These are phyloP conservation scores for Lepidium didymum DNA, from an alignment of 345 rosid genomes.

Conservation along the genomic window DNA sequence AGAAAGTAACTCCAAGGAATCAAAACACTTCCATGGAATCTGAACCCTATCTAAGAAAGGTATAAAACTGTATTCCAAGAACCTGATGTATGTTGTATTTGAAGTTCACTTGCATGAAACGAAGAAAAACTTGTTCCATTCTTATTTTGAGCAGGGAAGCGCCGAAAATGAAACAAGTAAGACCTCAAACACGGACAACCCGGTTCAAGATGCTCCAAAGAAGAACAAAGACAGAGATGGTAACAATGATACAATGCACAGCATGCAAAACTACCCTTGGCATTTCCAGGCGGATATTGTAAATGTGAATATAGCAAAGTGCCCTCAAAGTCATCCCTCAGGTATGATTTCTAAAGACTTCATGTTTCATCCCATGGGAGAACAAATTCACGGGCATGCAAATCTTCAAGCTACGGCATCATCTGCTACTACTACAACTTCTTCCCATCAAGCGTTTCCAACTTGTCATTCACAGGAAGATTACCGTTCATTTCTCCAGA, in stretches of 20 bases:
- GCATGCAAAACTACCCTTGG: slow-evolving; percentile 55
- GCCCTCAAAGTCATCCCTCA: slow-evolving; percentile 36
- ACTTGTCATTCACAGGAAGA: slow-evolving; percentile 52
- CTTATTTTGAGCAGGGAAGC: slow-evolving; percentile 39
- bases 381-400: slow-evolving; percentile 33
- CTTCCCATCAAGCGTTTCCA: slow-evolving; percentile 48
- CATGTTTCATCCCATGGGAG: slow-evolving; percentile 42
- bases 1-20: slow-evolving; percentile 28
- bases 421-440: slow-evolving; percentile 30
- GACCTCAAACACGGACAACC: slow-evolving; percentile 35
- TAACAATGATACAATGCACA: slow-evolving; percentile 16
- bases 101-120: slow-evolving; percentile 31
- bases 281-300: slow-evolving; percentile 55
- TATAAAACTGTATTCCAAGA: slow-evolving; percentile 25
- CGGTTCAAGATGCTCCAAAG: slow-evolving; percentile 26
- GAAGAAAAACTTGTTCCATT: neutral
- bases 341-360: slow-evolving; percentile 42
- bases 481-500: slow-evolving; percentile 59
- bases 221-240: slow-evolving; percentile 23
- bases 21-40: slow-evolving; percentile 48
- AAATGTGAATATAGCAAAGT: slow-evolving; percentile 45
- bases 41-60: slow-evolving; percentile 44
- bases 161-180: slow-evolving; percentile 43
- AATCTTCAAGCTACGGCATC: slow-evolving; percentile 43
- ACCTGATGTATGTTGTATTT: slow-evolving; percentile 21